Evolutionary conservation across 768 basidiomycete species (phyloP), one percentile per base, ranked within the genome.

Genomic region (Rhodotorula diobovata): DNA sequence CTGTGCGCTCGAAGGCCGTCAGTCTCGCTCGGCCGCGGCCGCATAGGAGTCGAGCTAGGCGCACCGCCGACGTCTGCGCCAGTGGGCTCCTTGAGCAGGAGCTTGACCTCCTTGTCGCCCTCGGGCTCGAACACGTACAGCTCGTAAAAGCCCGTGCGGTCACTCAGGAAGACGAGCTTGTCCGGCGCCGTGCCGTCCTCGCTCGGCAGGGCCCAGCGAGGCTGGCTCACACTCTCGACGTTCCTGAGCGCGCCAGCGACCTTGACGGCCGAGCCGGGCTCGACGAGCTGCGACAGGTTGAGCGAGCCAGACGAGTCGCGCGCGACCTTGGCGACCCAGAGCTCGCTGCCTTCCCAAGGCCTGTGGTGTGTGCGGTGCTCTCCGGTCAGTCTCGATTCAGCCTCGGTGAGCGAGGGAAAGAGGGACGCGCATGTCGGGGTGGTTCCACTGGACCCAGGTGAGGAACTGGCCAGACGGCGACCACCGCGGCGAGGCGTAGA

Each of bases 371-470:
- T 2, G 46, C 18, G 18, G 46, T 4, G 46, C 25, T 21, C 1
- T 21, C 50, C 25, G 8, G n/a, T n/a, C 8, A 51, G 50, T 25
- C 28, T 39, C n/a, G n/a, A 39, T 14, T 39, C 39, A 39, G 9
- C 9, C 9, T 39, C 39, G 39, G n/a, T 14, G 39, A 12, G 41
- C 12, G 41, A 43, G 41, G 41, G 18, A 3, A 11, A 23, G 46
- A 48, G 25, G 20, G 21, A 12, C 50, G 50, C n/a, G n/a, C 87
- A 88, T 87, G 70, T 87, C 84, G 0, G 87, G 87, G 61, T 88
- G 88, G n/a, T 70, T 83, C 89, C 89, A 89, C 70, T 87, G 83
- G 53, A 86, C 81, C 86, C 87, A 91, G 1, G 83, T 84, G 28
- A 90, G 74, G 63, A 81, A 82, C 46, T 79, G 81, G 1, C 88